Evolutionary conservation across 192 early-diverging fungal species (phyloP).

Genomic region (Ambispora gerdemannii): DNA sequence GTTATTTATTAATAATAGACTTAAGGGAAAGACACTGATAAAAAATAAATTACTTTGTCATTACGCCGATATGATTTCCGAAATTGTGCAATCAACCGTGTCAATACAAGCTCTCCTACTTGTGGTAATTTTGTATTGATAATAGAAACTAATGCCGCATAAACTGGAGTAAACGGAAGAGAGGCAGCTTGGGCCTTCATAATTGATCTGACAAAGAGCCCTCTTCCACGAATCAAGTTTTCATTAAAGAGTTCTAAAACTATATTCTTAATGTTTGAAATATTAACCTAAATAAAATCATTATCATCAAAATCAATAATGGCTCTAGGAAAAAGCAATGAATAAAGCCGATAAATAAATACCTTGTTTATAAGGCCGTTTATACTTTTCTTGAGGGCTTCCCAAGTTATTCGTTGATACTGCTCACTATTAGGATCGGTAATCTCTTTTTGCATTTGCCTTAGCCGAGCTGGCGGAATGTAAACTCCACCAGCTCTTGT

Average conservation of each 20-base stretch:
- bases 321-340: too few species aligned
- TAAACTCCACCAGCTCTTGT: constrained; percentile 74
- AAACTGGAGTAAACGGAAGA: constrained; percentile 86
- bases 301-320: too few species aligned
- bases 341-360: constrained; percentile 1
- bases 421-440: constrained; percentile 64
- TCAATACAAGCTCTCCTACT: constrained; percentile 83
- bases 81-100: constrained; percentile 83
- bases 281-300: constrained; percentile 62
- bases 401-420: constrained; percentile 92
- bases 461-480: constrained; percentile 78
- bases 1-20: not conserved
- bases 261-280: constrained; percentile 85
- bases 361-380: constrained; percentile 94
- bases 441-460: constrained; percentile 68
- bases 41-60: constrained; percentile 62
- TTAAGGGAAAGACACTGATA: not conserved
- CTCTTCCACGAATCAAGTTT: constrained; percentile 89
- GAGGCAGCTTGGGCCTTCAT: constrained; percentile 90
- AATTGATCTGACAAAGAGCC: constrained; percentile 77
- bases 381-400: constrained; percentile 88
- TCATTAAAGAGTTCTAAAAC: constrained; percentile 85
- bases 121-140: constrained; percentile 93
- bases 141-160: constrained; percentile 81
- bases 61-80: constrained; percentile 87